Evolutionary conservation across 1,139 yeast species (phyloP).

Genomic region (Geotrichum bryndzae): DNA sequence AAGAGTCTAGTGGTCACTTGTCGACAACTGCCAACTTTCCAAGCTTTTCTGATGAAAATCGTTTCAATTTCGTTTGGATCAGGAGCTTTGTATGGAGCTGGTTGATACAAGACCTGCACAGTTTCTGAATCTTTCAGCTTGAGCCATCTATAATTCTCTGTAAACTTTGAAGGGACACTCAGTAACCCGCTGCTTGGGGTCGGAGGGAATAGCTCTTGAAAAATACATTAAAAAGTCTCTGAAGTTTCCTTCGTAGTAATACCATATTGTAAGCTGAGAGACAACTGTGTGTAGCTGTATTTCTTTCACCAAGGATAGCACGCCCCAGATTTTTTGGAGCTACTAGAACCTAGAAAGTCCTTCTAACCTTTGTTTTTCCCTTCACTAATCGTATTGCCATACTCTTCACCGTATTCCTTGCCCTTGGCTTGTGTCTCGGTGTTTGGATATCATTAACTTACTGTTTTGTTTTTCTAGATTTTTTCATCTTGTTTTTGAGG

Average conservation of each 20-base stretch:
- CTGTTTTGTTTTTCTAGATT: too few relatives aligned
- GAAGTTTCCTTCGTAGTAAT: not conserved
- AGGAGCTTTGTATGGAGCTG: not conserved
- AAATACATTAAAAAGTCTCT: too few relatives aligned
- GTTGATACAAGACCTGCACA: not conserved
- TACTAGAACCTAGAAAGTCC: not conserved
- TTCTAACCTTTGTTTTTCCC: not conserved
- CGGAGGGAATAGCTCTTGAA: not conserved
- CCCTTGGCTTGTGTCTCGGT: not conserved
- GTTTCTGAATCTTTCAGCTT: not conserved
- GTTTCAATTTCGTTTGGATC: not conserved
- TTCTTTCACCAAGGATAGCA: not conserved
- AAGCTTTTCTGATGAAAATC: not conserved
- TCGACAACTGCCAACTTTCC: not conserved
- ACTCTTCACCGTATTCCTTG: too few relatives aligned
- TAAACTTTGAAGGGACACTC: not conserved
- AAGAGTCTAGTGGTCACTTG: not conserved
- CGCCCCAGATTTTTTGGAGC: too few relatives aligned
- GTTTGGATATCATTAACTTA: too few relatives aligned
- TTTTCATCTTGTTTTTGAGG: too few relatives aligned
- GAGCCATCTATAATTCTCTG: too few relatives aligned
- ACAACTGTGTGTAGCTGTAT: not conserved
- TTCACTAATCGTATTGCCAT: not conserved
- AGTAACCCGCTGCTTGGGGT: not conserved
- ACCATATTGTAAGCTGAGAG: not conserved